Base-by-base conservation (phyloP, 208 protist genomes). In the Wallacemonas sp. region DNA sequence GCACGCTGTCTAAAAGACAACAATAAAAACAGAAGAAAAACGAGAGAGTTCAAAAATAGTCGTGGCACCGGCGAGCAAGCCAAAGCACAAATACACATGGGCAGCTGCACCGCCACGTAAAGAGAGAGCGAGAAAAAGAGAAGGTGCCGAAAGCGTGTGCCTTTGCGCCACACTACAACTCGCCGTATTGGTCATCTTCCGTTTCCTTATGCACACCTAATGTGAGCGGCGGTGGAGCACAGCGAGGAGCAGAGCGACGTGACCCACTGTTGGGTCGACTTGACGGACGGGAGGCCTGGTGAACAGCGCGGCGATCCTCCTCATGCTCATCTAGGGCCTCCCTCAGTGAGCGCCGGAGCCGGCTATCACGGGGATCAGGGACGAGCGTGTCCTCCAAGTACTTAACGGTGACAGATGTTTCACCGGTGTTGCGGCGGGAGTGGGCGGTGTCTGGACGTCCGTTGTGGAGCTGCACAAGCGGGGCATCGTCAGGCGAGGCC, bases 371-470 rank as follows among this genome's bases (percentile, higher is more conserved):
- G 15, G 42, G n/a, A 21, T 49, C 42, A 49, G 42, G 42, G 15
- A 49, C 42, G 42, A 49, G 42, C 42, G 42, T 49, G 42, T 21
- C 24, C 11, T 49, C 42, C 42, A 49, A 26, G 42, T 49, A 49
- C 15, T n/a, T 12, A 6, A 49, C 42, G 11, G 42, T 49, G n/a
- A 8, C 1, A 0, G 42, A 49, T 12, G 17, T 12, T 21, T 49
- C 42, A 6, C n/a, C 9, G 6, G 24, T 49, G 0, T 49, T 1
- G 24, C 42, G 9, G 15, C 24, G 6, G 6, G 42, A 49, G n/a
- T 12, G n/a, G 15, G n/a, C 24, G n/a, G n/a, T 21, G 24, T 12
- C n/a, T 8, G 6, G 11, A 0, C 5, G 6, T 12, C 15, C n/a
- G n/a, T 49, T 12, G 42, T 49, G 42, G 11, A 49, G 15, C n/a